A percentile compares a stretch with the other conserved stretches of the same genome.
Evolutionary conservation across 129 eudicot genomes (phyloP).

Genomic region (Arctium minus): DNA sequence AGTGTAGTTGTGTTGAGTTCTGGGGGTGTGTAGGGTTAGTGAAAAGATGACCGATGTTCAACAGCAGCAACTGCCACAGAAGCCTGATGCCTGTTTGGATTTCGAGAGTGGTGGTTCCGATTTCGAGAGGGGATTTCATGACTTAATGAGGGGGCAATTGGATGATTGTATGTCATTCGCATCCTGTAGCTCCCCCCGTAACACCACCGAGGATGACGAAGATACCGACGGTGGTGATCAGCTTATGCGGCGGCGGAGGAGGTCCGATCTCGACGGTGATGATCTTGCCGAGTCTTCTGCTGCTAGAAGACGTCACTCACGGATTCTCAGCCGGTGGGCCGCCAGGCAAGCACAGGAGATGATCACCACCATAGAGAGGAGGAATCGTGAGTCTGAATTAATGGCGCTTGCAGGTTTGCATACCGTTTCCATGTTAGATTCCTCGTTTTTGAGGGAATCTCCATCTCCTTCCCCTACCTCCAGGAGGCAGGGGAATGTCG

Average conservation of each 20-base stretch:
- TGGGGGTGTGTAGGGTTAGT: slow-evolving; percentile 33
- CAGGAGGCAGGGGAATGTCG: slow-evolving; percentile 76
- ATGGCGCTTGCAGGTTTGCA: slow-evolving; percentile 98
- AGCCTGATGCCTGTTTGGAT: slow-evolving; percentile 60
- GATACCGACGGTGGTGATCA: slow-evolving; percentile 77
- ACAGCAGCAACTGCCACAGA: slow-evolving; percentile 76
- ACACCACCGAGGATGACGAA: slow-evolving; percentile 72
- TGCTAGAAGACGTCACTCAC: slow-evolving; percentile 85
- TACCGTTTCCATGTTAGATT: slow-evolving; percentile 92
- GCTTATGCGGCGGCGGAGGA: slow-evolving; percentile 82
- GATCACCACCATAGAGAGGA: slow-evolving; percentile 94
- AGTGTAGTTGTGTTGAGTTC: slow-evolving; percentile 7
- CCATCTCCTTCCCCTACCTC: slow-evolving; percentile 79
- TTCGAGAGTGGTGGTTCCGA: slow-evolving; percentile 53
- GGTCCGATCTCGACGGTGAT: slow-evolving; percentile 97
- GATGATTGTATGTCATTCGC: slow-evolving; percentile 93
- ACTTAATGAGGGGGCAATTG: slow-evolving; percentile 82
- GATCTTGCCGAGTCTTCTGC: slow-evolving; percentile 96
- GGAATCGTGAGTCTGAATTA: slow-evolving; percentile 90
- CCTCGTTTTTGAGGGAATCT: slow-evolving; percentile 81
- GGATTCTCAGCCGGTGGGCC: slow-evolving; percentile 91
- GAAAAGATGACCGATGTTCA: slow-evolving; percentile 60
- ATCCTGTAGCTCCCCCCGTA: slow-evolving; percentile 77
- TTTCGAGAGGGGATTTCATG: slow-evolving; percentile 83
- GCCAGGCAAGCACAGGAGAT: slow-evolving; percentile 94